These are phyloP conservation scores for Solanum chilense DNA, from an alignment of 257 asterid genomes.

Conservation along the genomic window DNA sequence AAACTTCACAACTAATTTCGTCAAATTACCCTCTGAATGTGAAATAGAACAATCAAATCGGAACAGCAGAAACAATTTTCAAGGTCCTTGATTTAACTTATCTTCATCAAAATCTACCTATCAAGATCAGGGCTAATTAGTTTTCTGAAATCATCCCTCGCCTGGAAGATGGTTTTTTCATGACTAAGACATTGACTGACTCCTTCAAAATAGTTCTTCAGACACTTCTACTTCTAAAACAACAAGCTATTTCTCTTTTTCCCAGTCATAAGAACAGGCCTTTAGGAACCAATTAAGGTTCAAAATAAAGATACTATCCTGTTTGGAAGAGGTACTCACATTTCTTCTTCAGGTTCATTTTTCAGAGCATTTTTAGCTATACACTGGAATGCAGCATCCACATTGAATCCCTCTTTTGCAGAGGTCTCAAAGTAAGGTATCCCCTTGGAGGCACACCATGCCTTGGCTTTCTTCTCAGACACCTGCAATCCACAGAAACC, in stretches of 20 bases:
- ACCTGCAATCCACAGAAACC: constrained; percentile 19
- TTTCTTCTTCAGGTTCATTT: constrained; percentile 49
- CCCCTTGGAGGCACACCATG: constrained; percentile 61
- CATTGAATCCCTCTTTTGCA: constrained; percentile 55
- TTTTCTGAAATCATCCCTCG: background rate
- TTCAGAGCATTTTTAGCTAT: constrained; percentile 54
- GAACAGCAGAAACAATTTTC: background rate
- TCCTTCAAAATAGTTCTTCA: background rate
- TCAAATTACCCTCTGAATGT: background rate
- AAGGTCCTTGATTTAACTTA: background rate
- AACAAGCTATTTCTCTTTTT: background rate
- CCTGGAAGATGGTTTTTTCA: background rate
- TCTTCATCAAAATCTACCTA: background rate
- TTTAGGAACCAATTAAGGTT: background rate
- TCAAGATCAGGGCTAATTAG: background rate
- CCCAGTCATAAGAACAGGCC: background rate
- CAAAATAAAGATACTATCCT: background rate
- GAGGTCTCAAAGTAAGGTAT: constrained; percentile 63
- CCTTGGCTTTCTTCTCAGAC: constrained; percentile 51
- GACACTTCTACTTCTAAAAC: background rate
- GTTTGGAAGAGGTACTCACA: constrained; percentile 19
- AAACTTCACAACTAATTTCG: background rate
- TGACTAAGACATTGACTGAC: background rate
- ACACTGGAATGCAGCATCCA: constrained; percentile 53
- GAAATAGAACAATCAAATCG: background rate